A percentile compares a stretch with the other conserved stretches of the same genome.
These are phyloP conservation scores for Ceriops tagal DNA, from an alignment of 345 rosid species.

Conservation along the genomic window DNA sequence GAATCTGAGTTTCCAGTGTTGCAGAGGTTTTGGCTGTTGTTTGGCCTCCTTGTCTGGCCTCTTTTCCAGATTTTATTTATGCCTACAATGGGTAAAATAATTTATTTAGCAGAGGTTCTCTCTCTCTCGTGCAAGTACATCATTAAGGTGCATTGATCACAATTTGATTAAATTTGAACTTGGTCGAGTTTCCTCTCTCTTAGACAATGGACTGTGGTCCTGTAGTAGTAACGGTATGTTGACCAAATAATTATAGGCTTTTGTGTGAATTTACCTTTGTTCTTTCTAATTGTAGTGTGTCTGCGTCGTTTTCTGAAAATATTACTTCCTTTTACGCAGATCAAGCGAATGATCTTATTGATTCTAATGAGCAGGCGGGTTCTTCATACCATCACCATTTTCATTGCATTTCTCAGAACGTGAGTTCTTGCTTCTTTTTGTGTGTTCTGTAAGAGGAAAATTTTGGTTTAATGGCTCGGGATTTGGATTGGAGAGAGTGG, in stretches of 20 bases:
- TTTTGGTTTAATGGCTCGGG: conserved; percentile 41
- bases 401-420: not conserved
- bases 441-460: conserved; percentile 1
- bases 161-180: not conserved
- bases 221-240: not conserved
- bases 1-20: too few species aligned
- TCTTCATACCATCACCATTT: conserved; percentile 5
- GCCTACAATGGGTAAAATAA: too few species aligned
- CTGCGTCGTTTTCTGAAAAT: conserved; percentile 1
- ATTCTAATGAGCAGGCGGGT: conserved; percentile 47
- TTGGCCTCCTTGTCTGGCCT: too few species aligned
- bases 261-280: not conserved
- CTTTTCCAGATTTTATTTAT: too few species aligned
- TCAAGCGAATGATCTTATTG: conserved; percentile 30
- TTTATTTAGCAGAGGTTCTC: too few species aligned
- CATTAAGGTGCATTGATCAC: not conserved
- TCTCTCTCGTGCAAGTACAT: not conserved
- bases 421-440: conserved; percentile 7
- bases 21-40: too few species aligned
- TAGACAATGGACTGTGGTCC: too few species aligned
- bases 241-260: too few species aligned
- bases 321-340: conserved; percentile 42
- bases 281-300: not conserved
- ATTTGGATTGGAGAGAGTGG: conserved; percentile 79
- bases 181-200: not conserved